Evolutionary conservation across 371 early-diverging fungal species (phyloP), one percentile per base, ranked within the genome.

Genomic region (Nematocida parisii): DNA sequence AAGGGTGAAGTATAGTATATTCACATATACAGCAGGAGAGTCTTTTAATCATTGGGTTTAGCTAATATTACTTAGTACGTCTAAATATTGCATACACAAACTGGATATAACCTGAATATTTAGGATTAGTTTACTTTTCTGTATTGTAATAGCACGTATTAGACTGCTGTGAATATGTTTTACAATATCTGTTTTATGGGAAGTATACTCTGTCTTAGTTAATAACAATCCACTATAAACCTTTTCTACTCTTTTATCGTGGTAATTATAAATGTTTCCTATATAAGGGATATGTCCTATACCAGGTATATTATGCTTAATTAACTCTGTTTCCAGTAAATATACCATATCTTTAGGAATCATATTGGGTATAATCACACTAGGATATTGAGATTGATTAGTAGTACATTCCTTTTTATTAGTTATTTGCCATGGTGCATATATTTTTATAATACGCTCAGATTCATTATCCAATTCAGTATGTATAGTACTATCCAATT

Each of bases 341-440:
- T 52, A 67, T 13, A 75, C 44, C 6, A 5, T 44, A 15, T 52
- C 57, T 33, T 54, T 11, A 7, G 75, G 75, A 5, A 75, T 67
- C 6, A 56, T 54, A 24, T 13, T 22, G 4, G 47, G 56, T 13
- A 55, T 67, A 54, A 42, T 5, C 6, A 75, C 13, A 13, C 52
- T 50, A 50, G 9, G 0, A 13, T 50, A 9, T 50, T 50, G 9
- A 2, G 13, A 0, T 13, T 50, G 13, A 13, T 9, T 9, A 24
- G 5, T 20, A 11, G 4, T 5, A 20, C 5, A n/a, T 13, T 18
- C 39, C 39, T 42, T 20, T 13, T 13, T 18, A 5, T 44, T 33
- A 7, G 54, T 15, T 70, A 70, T 67, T 52, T 77, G 80, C 80
- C 80, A 77, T 15, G 80, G 80, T 5, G 80, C 80, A 42, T 77